These are phyloP conservation scores for Lepidium didymum DNA, from an alignment of 345 rosid genomes.

Conservation along the genomic window DNA sequence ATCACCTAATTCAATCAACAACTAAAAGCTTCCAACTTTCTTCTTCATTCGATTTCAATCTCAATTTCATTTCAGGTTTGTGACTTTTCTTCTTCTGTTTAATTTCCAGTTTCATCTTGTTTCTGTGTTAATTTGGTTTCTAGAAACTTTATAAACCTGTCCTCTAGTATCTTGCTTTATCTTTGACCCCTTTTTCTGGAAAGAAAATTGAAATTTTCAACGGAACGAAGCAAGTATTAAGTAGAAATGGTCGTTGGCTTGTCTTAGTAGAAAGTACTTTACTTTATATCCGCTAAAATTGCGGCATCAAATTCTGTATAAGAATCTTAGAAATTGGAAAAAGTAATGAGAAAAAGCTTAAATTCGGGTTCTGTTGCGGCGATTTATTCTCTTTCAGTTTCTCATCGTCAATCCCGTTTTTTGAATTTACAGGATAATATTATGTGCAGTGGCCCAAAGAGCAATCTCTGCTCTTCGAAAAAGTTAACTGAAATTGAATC, in stretches of 20 bases:
- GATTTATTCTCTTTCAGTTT: background rate
- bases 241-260: constrained; percentile 6
- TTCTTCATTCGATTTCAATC: background rate
- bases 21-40: background rate
- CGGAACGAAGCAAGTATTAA: background rate
- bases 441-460: constrained; percentile 50
- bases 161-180: background rate
- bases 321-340: constrained; percentile 1
- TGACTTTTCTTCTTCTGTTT: background rate
- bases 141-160: background rate
- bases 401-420: background rate
- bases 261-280: constrained; percentile 10
- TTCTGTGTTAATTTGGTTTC: background rate
- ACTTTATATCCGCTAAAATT: background rate
- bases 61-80: constrained; percentile 19
- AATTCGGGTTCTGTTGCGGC: background rate
- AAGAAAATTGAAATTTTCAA: background rate
- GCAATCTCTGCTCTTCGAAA: constrained; percentile 29
- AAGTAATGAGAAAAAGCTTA: background rate
- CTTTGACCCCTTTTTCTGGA: constrained; percentile 3
- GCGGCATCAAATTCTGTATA: background rate
- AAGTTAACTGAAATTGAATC: constrained; percentile 42
- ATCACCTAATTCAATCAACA: background rate
- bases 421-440: constrained; percentile 38
- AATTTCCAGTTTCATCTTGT: background rate